Evolutionary conservation across 176 grass and related monocot species (phyloP), one percentile per base, ranked within the genome.

Genomic region (Chrysopogon serrulatus): DNA sequence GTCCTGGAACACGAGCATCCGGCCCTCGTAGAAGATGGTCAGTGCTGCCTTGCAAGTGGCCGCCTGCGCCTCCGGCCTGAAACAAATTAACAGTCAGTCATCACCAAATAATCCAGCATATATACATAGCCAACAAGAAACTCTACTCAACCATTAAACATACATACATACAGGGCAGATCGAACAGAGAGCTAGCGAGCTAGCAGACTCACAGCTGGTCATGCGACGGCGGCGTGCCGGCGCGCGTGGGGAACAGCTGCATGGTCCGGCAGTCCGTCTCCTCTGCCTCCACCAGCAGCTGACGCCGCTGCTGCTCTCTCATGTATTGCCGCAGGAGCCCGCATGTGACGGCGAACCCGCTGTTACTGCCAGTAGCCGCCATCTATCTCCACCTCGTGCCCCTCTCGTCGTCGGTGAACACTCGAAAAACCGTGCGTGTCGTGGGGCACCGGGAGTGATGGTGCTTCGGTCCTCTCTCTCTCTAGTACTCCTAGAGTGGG

Each of bases 21-120:
- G 84, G 16, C 94, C 91, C 10, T 66, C 82, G 24, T 93, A 97
- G 68, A 90, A 90, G 79, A 97, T 93, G 5, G 89, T 90, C 27
- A 97, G 60, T 19, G 63, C 4, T 14, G 63, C 35, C 45, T 17
- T 32, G 17, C n/a, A n/a, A n/a, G n/a, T n/a, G n/a, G n/a, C n/a
- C n/a, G 27, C 1, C 40, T 26, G 19, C 54, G 6, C 15, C 30
- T 82, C 53, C 37, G 48, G 1, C 49, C 35, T 81, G 65, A 48
- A 42, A 68, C 16, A 13, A 15, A 65, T 11, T 3, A 35, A 39
- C n/a, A n/a, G 2, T 37, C 33, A 3, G 65, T 23, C 33, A 32
- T 28, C 24, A n/a, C n/a, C n/a, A 67, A 67, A 67, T 18, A 35
- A 23, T 37, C 17, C 33, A 13, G 4, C 33, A 51, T n/a, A n/a